Percentiles rank a stretch among this genome's conserved stretches.
phyloP scores from a whole-genome alignment of 495 filamentous ascomycete genomes.

The Aspergillus baeticus region DNA sequence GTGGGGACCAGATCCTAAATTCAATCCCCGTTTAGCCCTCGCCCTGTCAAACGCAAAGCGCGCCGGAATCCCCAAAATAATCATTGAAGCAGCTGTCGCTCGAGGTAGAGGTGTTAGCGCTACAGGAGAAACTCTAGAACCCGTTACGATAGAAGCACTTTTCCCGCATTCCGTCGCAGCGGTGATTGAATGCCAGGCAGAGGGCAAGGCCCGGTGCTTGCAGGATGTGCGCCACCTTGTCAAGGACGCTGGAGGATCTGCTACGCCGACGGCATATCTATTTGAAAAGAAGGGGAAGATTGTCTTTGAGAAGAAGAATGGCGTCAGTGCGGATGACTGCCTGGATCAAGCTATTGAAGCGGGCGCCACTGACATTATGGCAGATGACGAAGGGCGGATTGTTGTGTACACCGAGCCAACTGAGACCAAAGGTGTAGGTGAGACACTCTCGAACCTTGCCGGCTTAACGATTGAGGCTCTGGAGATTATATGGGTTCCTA shows the following conservation, averaged over 20 bases:
- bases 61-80: slow-evolving; percentile 76
- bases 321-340: slow-evolving; percentile 65
- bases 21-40: slow-evolving; percentile 71
- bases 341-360: slow-evolving; percentile 84
- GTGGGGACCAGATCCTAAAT: slow-evolving; percentile 65
- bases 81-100: slow-evolving; percentile 80
- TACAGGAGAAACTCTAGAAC: slow-evolving; percentile 70
- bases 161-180: slow-evolving; percentile 73
- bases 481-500: slow-evolving; percentile 85
- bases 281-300: slow-evolving; percentile 78
- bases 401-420: slow-evolving; percentile 73
- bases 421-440: slow-evolving; percentile 62
- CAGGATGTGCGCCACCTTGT: slow-evolving; percentile 67
- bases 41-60: slow-evolving; percentile 80
- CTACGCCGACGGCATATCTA: slow-evolving; percentile 74
- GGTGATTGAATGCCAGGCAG: slow-evolving; percentile 81
- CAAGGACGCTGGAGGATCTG: slow-evolving; percentile 64
- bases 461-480: slow-evolving; percentile 63
- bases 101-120: slow-evolving; percentile 81
- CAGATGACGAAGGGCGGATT: slow-evolving; percentile 67
- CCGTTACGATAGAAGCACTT: slow-evolving; percentile 77
- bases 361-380: slow-evolving; percentile 76
- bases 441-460: slow-evolving; percentile 56
- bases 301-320: slow-evolving; percentile 62
- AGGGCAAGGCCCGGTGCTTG: slow-evolving; percentile 70